Conservation (phyloP, 305 asterid species). For the Solanum hybrid region DNA sequence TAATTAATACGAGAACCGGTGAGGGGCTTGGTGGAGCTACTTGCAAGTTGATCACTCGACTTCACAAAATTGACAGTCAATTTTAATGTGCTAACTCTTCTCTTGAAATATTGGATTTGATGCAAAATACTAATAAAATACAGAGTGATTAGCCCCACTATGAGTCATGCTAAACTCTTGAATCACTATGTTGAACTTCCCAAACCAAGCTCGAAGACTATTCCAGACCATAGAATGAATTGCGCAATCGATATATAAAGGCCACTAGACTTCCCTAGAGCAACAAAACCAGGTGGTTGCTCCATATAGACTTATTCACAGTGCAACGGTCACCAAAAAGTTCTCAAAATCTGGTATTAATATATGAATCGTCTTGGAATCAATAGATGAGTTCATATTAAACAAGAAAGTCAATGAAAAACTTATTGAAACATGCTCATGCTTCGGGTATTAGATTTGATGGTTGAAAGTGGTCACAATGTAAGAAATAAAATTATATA, state of each 20-base stretch:
- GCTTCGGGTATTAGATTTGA: background rate
- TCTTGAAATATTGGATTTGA: background rate
- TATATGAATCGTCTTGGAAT: background rate
- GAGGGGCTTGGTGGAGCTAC: background rate
- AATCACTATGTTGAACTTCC: background rate
- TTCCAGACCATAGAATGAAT: background rate
- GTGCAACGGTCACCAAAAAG: background rate
- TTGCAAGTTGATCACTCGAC: background rate
- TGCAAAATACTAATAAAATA: background rate
- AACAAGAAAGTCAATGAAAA: background rate
- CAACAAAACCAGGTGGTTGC: background rate
- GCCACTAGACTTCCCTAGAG: background rate
- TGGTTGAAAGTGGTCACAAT: background rate
- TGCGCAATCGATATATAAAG: background rate
- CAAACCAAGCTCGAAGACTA: background rate
- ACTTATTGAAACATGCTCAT: background rate
- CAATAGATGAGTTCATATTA: background rate
- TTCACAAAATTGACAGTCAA: background rate
- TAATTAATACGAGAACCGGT: background rate
- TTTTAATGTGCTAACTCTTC: background rate
- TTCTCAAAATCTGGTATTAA: background rate
- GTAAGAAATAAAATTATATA: too few relatives aligned
- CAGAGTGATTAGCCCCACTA: background rate
- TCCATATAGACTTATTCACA: background rate
- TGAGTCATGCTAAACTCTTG: background rate